Base-by-base conservation (phyloP, 2,329 filamentous ascomycete species). In the Diplodia seriata region DNA sequence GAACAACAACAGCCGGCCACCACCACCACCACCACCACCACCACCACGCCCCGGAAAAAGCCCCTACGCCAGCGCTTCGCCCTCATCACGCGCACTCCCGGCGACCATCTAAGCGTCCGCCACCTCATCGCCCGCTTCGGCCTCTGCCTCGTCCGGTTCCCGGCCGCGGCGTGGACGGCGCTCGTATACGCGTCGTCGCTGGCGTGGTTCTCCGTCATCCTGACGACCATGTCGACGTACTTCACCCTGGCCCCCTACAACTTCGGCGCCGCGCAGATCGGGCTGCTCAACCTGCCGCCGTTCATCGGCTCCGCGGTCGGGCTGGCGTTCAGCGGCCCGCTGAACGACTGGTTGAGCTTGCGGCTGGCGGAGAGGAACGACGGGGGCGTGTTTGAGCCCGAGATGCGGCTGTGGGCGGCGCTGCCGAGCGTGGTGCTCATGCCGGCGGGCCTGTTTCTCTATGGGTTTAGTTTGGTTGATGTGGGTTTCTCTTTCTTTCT, bases 201-300 rank as follows among this genome's bases (percentile, higher is more conserved):
- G 0, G 77, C 78, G 7, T 81, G 76, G 74, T 74, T 75, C 3
- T 77, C 77, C 1, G 75, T 84, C 50, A 75, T 81, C 56, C 75
- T 75, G 1, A 79, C 78, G 0, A 75, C 74, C 0, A 72, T 76
- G 20, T 78, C 78, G 7, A 76, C 74, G 0, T 78, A 76, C 67
- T 76, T 84, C 71, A 55, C 78, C 11, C 73, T 80, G 0, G 73
- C 73, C 23, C 72, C 78, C 8, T 81, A 81, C 61, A 71, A 72
- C 0, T 81, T 81, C 1, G 75, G 81, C 8, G 80, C 78, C 64
- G 81, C 84, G 61, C 82, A 81, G 0, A 81, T 84, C 68, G 80
- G 80, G 74, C 76, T 81, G 4, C 76, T 84, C 4, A 81, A 78
- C 77, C 69, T 80, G 29, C 74, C 77, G 63, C 70, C 80, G 55